A percentile compares a stretch with the other conserved stretches of the same genome.
phyloP scores from a whole-genome alignment of 371 early-diverging fungal species.

The Mucor circinelloides region DNA sequence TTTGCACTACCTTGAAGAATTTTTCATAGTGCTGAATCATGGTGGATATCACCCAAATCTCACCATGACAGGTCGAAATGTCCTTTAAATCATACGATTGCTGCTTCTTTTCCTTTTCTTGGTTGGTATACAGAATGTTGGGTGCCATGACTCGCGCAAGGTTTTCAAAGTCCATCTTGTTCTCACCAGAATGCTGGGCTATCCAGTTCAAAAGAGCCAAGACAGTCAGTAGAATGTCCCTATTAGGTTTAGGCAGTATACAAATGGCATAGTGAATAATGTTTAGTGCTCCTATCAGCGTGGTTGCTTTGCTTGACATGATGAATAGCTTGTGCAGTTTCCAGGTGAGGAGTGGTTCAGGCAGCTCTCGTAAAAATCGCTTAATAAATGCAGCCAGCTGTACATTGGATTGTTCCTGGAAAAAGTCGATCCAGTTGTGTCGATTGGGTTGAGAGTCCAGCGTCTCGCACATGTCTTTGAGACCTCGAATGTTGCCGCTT shows the following conservation, averaged over 20 bases:
- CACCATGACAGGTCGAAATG: conserved; percentile 34
- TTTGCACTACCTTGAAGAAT: conserved; percentile 64
- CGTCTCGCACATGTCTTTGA: conserved; percentile 79
- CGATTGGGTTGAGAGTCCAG: conserved; percentile 50
- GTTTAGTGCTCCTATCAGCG: conserved; percentile 30
- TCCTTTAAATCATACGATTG: conserved; percentile 39
- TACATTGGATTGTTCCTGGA: conserved; percentile 63
- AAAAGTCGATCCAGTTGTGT: conserved; percentile 36
- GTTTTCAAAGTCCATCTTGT: conserved; percentile 89
- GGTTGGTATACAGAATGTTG: conserved; percentile 77
- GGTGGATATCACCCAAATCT: conserved; percentile 73
- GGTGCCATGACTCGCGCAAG: conserved; percentile 92
- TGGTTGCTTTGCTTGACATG: conserved; percentile 17
- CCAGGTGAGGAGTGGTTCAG: conserved; percentile 91
- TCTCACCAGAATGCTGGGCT: conserved; percentile 68
- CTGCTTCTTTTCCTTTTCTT: conserved; percentile 59
- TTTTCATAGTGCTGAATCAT: conserved; percentile 72
- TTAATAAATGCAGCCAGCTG: conserved; percentile 94
- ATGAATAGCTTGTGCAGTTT: conserved; percentile 82
- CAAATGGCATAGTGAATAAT: conserved; percentile 78
- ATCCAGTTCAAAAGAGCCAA: conserved; percentile 83
- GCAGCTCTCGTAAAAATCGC: conserved; percentile 89
- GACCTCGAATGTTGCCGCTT: conserved; percentile 91
- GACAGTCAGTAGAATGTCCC: conserved; percentile 84
- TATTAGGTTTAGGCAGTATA: conserved; percentile 86